phyloP scores from a whole-genome alignment of 331 rosid species.

The Pyrus hybrid region DNA sequence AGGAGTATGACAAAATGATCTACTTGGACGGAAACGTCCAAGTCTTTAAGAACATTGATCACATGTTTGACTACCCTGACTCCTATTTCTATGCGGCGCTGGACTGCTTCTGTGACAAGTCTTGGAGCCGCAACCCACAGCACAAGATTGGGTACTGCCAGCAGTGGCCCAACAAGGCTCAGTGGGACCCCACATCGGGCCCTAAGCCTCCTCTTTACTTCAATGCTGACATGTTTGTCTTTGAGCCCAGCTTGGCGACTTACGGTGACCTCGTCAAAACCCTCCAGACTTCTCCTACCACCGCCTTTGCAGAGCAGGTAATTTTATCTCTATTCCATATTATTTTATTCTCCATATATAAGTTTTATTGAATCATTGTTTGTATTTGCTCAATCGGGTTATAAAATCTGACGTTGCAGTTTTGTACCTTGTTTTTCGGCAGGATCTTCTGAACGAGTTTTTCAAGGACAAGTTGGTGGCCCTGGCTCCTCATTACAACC shows the following conservation, averaged over 20 bases:
- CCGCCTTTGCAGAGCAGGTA: conserved; percentile 82
- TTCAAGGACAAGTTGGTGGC: conserved; percentile 60
- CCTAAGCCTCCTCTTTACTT: conserved; percentile 71
- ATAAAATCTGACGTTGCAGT: too few species aligned
- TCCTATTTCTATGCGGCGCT: conserved; percentile 58
- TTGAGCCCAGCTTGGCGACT: conserved; percentile 39
- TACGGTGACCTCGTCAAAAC: conserved; percentile 45
- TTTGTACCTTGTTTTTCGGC: not conserved
- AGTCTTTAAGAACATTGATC: conserved; percentile 60
- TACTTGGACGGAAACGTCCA: conserved; percentile 85
- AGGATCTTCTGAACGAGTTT: conserved; percentile 74
- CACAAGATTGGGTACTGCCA: conserved; percentile 64
- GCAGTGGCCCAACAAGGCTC: conserved; percentile 60
- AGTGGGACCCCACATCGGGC: conserved; percentile 46
- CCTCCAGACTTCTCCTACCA: conserved; percentile 33
- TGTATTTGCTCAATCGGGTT: too few species aligned
- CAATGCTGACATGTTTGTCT: conserved; percentile 88
- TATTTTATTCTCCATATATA: too few species aligned
- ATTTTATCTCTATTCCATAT: too few species aligned
- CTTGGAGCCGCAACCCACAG: conserved; percentile 62
- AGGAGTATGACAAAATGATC: conserved; percentile 69
- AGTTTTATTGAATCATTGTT: too few species aligned
- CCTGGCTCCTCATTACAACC: conserved; percentile 50
- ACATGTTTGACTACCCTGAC: conserved; percentile 49
- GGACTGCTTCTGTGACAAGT: conserved; percentile 79